Base-by-base conservation (phyloP, 305 asterid species). In the Solanum hybrid region DNA sequence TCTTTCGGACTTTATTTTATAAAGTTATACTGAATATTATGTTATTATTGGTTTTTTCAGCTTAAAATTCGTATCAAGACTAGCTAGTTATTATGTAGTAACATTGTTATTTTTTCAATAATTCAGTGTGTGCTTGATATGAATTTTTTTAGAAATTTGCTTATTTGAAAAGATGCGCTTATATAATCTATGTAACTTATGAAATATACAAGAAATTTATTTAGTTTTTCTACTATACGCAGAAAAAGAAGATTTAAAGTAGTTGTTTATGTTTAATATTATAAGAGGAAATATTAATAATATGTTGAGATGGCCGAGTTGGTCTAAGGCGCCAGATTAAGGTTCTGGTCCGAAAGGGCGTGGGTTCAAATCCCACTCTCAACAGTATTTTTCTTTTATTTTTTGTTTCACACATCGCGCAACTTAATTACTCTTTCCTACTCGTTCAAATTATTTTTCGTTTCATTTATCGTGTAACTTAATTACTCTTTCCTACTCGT, bases 261-360 rank as follows among this genome's bases (percentile, higher is more conserved):
- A 1, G 3, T 7, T 8, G 2, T 51, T 6, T 1, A 6, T 16
- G 0, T 0, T 16, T 51, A 51, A 12, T 0, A 51, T 2, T 2
- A 4, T 1, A 9, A n/a, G 7, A n/a, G 14, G 2, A 4, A 2
- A 0, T 1, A 1, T n/a, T 9, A 64, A 22, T 2, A 9, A 33
- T 29, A 18, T 1, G 94, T 93, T 93, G 94, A 92, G 93, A 92
- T 93, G 94, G 95, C 95, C 92, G 93, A 92, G 94, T 92, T 93
- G 94, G 93, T 92, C 95, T 93, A 91, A 91, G 94, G 94, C 95
- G 95, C 94, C 94, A 93, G 95, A 93, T 93, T 94, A 91, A 97
- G 98, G 99, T 97, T 96, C 96, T 96, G 96, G 98, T 96, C 96
- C 98, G 98, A 96, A 96, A 97, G 97, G 97, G 99, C 98, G 97